Evolutionary conservation across 306 rosid genomes (phyloP).

Genomic region (Cucurbita pepo): DNA sequence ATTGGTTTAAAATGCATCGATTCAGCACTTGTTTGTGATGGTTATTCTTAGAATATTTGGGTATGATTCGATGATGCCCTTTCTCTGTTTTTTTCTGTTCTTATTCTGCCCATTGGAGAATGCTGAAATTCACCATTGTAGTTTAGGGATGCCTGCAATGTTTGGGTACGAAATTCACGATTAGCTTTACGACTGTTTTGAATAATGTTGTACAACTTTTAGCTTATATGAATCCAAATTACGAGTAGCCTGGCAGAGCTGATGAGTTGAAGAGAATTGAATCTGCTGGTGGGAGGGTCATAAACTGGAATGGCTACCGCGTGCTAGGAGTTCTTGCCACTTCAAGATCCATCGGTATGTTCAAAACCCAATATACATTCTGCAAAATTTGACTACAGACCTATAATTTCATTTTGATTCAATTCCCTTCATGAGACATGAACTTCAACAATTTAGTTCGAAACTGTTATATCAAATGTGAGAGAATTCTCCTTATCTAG

Average conservation of each 20-base stretch:
- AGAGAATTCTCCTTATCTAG: background rate
- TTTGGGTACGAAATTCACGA: background rate
- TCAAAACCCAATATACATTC: background rate
- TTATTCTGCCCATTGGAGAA: background rate
- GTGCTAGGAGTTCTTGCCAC: slow-evolving; percentile 89
- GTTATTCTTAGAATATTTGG: background rate
- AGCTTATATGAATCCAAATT: background rate
- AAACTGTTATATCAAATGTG: background rate
- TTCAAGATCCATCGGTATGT: slow-evolving; percentile 76
- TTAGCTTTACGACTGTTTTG: background rate
- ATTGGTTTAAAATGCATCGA: background rate
- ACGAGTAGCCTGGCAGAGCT: slow-evolving; percentile 52
- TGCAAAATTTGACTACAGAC: background rate
- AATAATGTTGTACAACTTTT: background rate
- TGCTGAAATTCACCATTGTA: background rate
- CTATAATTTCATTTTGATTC: background rate
- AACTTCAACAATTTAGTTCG: too few species aligned
- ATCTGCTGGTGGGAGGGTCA: slow-evolving; percentile 81
- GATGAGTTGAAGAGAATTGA: slow-evolving; percentile 91
- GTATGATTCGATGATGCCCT: background rate
- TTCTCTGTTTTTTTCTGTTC: background rate
- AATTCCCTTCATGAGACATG: background rate
- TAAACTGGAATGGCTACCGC: slow-evolving; percentile 83
- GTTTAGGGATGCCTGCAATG: background rate
- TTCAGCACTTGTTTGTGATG: background rate